A percentile compares a stretch with the other conserved stretches of the same genome.
phyloP scores from a whole-genome alignment of 768 basidiomycete genomes.

The Termitomyces sp. region DNA sequence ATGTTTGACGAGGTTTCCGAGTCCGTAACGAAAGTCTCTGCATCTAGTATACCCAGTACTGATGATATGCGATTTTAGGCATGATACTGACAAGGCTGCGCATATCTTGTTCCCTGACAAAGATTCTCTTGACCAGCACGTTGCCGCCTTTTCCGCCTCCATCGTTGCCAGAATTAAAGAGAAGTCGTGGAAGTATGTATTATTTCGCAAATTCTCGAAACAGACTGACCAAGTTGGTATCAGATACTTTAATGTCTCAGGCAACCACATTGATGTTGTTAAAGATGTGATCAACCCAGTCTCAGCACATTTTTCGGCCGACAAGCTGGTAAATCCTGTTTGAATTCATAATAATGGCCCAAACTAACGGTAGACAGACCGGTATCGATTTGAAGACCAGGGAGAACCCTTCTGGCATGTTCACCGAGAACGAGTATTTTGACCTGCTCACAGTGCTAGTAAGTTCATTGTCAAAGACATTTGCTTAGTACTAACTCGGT shows the following conservation, averaged over 20 bases:
- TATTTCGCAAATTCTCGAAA: background rate
- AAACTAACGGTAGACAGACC: constrained; percentile 11
- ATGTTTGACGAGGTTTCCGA: constrained; percentile 33
- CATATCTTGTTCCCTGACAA: constrained; percentile 35
- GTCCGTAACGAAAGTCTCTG: constrained; percentile 18
- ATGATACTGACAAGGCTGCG: constrained; percentile 28
- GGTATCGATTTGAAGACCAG: constrained; percentile 47
- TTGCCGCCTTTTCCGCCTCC: constrained; percentile 26
- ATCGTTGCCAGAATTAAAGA: constrained; percentile 27
- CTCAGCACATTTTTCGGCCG: background rate
- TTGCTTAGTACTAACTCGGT: too few relatives aligned
- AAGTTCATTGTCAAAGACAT: constrained; percentile 5
- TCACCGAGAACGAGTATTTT: constrained; percentile 45
- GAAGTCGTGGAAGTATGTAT: constrained; percentile 25
- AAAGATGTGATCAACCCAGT: constrained; percentile 6
- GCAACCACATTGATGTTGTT: constrained; percentile 6
- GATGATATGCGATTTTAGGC: constrained; percentile 16
- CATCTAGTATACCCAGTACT: background rate
- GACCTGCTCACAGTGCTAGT: constrained; percentile 38
- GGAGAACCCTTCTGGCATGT: constrained; percentile 39
- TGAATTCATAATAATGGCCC: background rate
- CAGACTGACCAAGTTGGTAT: background rate
- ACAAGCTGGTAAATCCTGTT: background rate
- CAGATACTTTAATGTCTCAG: constrained; percentile 3
- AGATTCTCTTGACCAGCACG: constrained; percentile 25